These are phyloP conservation scores for Talaromyces verruculosus DNA, from an alignment of 2,329 filamentous ascomycete species.

Conservation along the genomic window DNA sequence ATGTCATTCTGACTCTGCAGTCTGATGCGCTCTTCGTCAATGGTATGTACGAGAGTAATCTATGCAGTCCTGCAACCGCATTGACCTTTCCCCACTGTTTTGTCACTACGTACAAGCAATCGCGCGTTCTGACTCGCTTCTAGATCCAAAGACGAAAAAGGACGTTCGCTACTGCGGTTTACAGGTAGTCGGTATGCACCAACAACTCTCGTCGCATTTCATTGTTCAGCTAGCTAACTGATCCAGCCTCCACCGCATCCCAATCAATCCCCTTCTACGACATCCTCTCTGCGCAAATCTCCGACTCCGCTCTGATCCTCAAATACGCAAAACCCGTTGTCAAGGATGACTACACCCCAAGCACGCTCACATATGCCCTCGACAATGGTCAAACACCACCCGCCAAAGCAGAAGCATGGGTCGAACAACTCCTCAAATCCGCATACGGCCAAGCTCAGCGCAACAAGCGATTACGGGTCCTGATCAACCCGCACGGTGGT, in stretches of 20 bases:
- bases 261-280: slow-evolving; percentile 74
- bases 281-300: slow-evolving; percentile 75
- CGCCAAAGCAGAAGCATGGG: slow-evolving; percentile 59
- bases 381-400: slow-evolving; percentile 52
- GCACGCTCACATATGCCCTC: slow-evolving; percentile 62
- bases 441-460: slow-evolving; percentile 70
- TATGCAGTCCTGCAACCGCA: background rate
- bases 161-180: slow-evolving; percentile 21
- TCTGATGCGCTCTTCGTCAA: slow-evolving; percentile 61
- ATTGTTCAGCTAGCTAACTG: slow-evolving; percentile 7
- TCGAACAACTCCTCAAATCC: slow-evolving; percentile 62
- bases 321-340: slow-evolving; percentile 66
- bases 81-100: background rate
- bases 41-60: slow-evolving; percentile 43
- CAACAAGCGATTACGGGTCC: slow-evolving; percentile 76
- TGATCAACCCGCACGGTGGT: slow-evolving; percentile 89
- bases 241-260: slow-evolving; percentile 47
- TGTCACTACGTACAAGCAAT: background rate
- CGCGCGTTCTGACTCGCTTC: slow-evolving; percentile 1
- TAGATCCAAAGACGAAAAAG: slow-evolving; percentile 11
- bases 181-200: slow-evolving; percentile 9
- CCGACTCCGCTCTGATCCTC: slow-evolving; percentile 63
- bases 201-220: slow-evolving; percentile 1
- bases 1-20: slow-evolving; percentile 61
- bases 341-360: slow-evolving; percentile 61